Evolutionary conservation across 805 yeast genomes (phyloP), one percentile per base, ranked within the genome.

Genomic region (Torulaspora quercuum): DNA sequence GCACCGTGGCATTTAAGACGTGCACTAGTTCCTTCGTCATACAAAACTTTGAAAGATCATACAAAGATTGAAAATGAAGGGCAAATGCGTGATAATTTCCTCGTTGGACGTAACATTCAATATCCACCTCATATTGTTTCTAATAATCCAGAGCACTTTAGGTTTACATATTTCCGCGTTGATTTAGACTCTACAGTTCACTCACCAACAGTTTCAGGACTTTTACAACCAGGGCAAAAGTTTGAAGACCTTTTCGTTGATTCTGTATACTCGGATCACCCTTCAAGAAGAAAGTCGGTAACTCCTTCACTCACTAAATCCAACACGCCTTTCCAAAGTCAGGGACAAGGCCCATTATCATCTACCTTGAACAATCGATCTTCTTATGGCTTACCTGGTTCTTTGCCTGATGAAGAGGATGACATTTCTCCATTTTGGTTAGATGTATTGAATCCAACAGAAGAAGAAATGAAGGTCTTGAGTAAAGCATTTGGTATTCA

Each of bases 401-500:
- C 35, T 3, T 13, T 28, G 4, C 25, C 33, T 3, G 40, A 36
- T 4, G 26, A 48, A 21, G 42, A 42, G 6, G 37, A 39, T 7
- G 75, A 71, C 14, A 68, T 68, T 6, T 68, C 78, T 2, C 89
- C 95, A 11, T 88, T 90, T 69, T 90, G 98, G 98, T 69, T 90
- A 7, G 97, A 90, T 60, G 83, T 90, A 8, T 65, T 85, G 39
- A 82, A 86, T 53, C 98, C 98, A 7, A 84, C 95, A 0, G 97
- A 92, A 54, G 97, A 88, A 49, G 98, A 90, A 60, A 86, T 92
- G 95, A 88, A 90, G 53, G 92, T 82, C 0, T 51, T 90, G 9
- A 77, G 94, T 17, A 87, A 87, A 52, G 79, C 97, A 0, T 90
- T 90, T 64, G 95, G 95, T 1, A 86, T 90, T 39, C 98, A 90